Percentiles rank a stretch among this genome's conserved stretches.
phyloP scores from a whole-genome alignment of 345 rosid species.

The Salix brachista region DNA sequence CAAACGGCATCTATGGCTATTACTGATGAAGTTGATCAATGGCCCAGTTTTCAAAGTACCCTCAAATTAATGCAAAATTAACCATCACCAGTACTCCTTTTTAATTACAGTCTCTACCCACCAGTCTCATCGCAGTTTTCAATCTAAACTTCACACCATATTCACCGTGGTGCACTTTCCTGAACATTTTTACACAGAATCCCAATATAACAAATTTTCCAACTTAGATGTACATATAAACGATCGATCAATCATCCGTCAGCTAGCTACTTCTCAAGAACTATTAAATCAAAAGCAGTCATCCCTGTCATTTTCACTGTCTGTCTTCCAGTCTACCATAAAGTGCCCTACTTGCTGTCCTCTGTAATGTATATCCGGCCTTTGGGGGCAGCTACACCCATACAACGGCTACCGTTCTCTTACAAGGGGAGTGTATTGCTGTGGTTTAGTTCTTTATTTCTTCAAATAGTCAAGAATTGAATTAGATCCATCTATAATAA shows the following conservation, averaged over 20 bases:
- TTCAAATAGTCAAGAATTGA: slow-evolving; percentile 22
- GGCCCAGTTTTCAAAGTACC: not conserved
- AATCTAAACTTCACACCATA: not conserved
- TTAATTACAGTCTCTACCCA: too few relatives aligned
- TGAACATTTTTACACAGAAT: not conserved
- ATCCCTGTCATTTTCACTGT: too few relatives aligned
- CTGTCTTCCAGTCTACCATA: not conserved
- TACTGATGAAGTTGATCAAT: not conserved
- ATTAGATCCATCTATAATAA: slow-evolving; percentile 15
- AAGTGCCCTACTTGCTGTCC: slow-evolving; percentile 6
- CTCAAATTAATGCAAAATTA: not conserved
- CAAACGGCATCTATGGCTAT: not conserved
- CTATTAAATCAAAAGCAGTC: not conserved
- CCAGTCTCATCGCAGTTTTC: not conserved
- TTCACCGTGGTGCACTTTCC: not conserved
- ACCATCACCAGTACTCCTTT: not conserved
- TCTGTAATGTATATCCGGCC: not conserved
- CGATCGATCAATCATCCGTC: not conserved
- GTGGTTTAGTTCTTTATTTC: not conserved
- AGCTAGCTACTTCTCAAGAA: not conserved
- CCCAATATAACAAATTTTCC: not conserved
- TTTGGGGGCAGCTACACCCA: too few relatives aligned
- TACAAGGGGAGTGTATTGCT: not conserved
- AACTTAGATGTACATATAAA: not conserved
- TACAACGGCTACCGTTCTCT: not conserved